Evolutionary conservation across 176 grass and related monocot species (phyloP), one percentile per base, ranked within the genome.

Genomic region (Aegilops tauschii): DNA sequence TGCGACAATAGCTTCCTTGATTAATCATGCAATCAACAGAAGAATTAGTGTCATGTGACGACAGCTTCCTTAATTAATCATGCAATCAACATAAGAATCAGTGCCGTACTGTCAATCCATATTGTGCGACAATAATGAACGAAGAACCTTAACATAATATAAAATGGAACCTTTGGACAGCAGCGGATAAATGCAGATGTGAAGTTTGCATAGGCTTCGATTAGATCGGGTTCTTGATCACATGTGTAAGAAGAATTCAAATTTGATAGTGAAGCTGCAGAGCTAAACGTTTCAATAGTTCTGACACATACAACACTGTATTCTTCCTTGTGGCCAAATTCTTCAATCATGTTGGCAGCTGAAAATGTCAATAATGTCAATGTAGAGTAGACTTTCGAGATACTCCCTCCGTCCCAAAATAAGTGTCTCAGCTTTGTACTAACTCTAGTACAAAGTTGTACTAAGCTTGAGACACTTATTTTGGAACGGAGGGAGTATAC

Each of bases 141-240:
- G n/a, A 61, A 77, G 79, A 35, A 71, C 17, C 56, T 85, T 72
- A 28, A 23, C 37, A 70, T 69, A 11, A 54, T 25, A 78, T 63
- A 76, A 93, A 69, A 54, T 59, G 34, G 66, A 76, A 98, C 96
- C 93, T 98, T 98, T 78, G 88, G 86, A 84, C 96, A 98, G 86
- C 90, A 94, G 44, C 88, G 85, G 67, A 98, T 77, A 82, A 96
- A 98, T 83, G 86, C 78, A 85, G 93, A 98, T 83, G 93, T 80
- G 77, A 98, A 98, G 83, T 82, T 89, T 64, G 84, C 84, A 88
- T 94, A 98, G 10, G 93, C 93, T 94, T 98, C 96, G 63, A 94
- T 86, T 76, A 98, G 85, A 88, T 98, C 93, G 66, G 96, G 92
- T 92, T 96, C 96, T 95, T 95, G 92, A 81, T 98, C 96, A 92